Conservation (phyloP, 2,329 filamentous ascomycete genomes). For the Botrytis paeoniae region DNA sequence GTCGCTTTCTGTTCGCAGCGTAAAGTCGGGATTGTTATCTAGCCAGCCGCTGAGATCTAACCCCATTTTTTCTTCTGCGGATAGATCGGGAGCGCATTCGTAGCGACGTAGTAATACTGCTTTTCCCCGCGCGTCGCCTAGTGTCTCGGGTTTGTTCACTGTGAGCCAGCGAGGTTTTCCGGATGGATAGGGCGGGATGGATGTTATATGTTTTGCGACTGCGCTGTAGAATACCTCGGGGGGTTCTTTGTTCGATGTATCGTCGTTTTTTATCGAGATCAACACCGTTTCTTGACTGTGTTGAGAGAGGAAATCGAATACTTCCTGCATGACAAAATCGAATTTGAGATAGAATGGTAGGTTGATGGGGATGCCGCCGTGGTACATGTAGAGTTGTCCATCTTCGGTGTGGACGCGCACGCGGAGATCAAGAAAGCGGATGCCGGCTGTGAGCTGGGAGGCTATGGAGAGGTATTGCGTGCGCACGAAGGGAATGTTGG, state of each 20-base stretch:
- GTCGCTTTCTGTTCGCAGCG: conserved; percentile 42
- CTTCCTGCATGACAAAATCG: conserved; percentile 56
- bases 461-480: conserved; percentile 63
- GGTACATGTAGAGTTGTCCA: conserved; percentile 63
- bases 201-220: conserved; percentile 53
- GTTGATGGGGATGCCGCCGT: conserved; percentile 68
- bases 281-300: conserved; percentile 65
- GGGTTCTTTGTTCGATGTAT: conserved; percentile 53
- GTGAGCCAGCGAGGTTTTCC: conserved; percentile 57
- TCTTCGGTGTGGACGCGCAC: conserved; percentile 53
- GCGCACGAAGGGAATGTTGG: conserved; percentile 64
- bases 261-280: conserved; percentile 66
- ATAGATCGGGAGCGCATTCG: conserved; percentile 44
- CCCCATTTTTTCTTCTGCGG: conserved; percentile 36
- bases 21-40: conserved; percentile 61
- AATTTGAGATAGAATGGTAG: conserved; percentile 60
- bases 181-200: conserved; percentile 37
- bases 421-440: conserved; percentile 70
- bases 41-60: conserved; percentile 52
- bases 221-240: conserved; percentile 47
- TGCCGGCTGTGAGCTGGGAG: conserved; percentile 66
- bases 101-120: conserved; percentile 67
- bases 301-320: conserved; percentile 56
- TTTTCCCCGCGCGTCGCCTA: conserved; percentile 63
- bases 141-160: conserved; percentile 54